Percentiles rank a stretch among this genome's conserved stretches.
Conservation (phyloP, 2,329 filamentous ascomycete species). For the Stemphylium lycopersici region DNA sequence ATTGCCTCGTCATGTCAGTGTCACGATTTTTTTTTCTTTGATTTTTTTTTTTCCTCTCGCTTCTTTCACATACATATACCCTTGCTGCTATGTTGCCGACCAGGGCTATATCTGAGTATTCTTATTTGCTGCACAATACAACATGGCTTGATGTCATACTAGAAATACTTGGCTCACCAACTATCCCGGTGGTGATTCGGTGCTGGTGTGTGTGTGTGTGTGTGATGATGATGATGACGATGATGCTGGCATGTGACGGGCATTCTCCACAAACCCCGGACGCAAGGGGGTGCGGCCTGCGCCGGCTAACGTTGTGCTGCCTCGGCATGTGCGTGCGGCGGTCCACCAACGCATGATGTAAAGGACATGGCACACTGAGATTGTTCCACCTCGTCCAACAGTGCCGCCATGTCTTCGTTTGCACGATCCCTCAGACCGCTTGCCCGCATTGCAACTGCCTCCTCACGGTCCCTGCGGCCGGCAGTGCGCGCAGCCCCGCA, state of each 20-base stretch:
- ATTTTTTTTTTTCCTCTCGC: slow-evolving; percentile 9
- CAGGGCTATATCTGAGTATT: slow-evolving; percentile 5
- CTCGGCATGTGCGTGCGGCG: slow-evolving; percentile 12
- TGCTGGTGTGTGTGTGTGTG: too few relatives aligned
- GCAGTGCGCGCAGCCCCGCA: slow-evolving; percentile 40
- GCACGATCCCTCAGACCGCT: slow-evolving; percentile 40
- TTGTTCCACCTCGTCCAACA: not conserved
- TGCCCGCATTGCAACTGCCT: slow-evolving; percentile 36
- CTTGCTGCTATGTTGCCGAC: slow-evolving; percentile 11
- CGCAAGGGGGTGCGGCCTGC: slow-evolving; percentile 9
- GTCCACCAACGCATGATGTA: not conserved
- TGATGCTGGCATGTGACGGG: slow-evolving; percentile 12
- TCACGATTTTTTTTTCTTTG: slow-evolving; percentile 11
- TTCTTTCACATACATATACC: slow-evolving; percentile 17
- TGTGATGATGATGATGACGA: too few relatives aligned
- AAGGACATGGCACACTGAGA: not conserved
- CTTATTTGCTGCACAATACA: slow-evolving; percentile 1
- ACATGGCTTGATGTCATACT: slow-evolving; percentile 4
- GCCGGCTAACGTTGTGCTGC: slow-evolving; percentile 15
- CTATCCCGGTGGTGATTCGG: not conserved
- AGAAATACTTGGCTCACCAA: not conserved
- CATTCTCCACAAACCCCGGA: slow-evolving; percentile 12
- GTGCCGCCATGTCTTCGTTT: slow-evolving; percentile 38
- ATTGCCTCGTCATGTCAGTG: slow-evolving; percentile 11
- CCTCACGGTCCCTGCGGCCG: slow-evolving; percentile 36